Percentiles rank a stretch among this genome's conserved stretches.
Evolutionary conservation across 345 rosid genomes (phyloP).

Genomic region (Odontarrhena argentea): DNA sequence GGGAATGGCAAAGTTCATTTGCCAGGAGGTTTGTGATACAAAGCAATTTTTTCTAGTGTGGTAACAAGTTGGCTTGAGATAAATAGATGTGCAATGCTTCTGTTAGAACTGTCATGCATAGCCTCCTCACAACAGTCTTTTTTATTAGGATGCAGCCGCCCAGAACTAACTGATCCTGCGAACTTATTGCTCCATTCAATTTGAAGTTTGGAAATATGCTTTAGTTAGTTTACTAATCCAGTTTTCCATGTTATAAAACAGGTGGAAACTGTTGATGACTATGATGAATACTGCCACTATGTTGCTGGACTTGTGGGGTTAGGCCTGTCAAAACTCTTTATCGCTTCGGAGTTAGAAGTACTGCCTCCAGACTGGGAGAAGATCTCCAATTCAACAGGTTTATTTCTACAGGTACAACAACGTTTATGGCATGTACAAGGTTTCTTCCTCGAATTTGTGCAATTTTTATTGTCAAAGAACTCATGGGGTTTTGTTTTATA

Average conservation of each 20-base stretch:
- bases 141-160: too few relatives aligned
- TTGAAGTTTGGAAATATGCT: too few relatives aligned
- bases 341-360: constrained; percentile 69
- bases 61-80: too few relatives aligned
- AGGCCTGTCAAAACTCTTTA: constrained; percentile 80
- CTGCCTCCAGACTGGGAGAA: constrained; percentile 49
- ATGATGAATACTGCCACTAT: constrained; percentile 86
- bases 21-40: constrained; percentile 68
- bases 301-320: constrained; percentile 88
- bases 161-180: too few relatives aligned
- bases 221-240: too few relatives aligned
- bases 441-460: not conserved
- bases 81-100: too few relatives aligned
- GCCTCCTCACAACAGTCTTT: too few relatives aligned
- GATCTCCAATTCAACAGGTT: constrained; percentile 81
- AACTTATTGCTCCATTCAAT: too few relatives aligned
- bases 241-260: constrained; percentile 11
- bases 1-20: constrained; percentile 90
- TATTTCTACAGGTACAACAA: constrained; percentile 72
- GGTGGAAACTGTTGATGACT: constrained; percentile 79
- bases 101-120: too few relatives aligned
- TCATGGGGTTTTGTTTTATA: not conserved
- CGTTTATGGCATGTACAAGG: not conserved
- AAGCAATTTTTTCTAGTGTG: not conserved
- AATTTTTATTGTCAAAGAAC: too few relatives aligned